Evolutionary conservation across 1,284 basidiomycete genomes (phyloP), one percentile per base, ranked within the genome.

Genomic region (Ustilago bromivora): DNA sequence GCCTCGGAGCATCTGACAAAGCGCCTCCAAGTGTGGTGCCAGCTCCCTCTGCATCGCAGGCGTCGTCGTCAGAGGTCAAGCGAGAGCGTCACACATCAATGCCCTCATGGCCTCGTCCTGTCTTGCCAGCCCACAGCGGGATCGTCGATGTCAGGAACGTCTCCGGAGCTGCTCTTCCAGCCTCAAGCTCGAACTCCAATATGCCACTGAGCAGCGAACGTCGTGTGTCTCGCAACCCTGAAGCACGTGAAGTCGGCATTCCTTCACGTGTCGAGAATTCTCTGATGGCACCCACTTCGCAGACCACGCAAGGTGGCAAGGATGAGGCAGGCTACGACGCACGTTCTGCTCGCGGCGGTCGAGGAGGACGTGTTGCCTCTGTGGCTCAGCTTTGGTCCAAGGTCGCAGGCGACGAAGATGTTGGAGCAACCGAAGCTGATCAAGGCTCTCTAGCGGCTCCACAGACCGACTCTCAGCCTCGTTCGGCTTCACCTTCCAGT

Each of bases 291-390:
- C 53, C 73, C 0, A 34, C n/a, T 4, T n/a, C 59, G 28, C 54
- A 64, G 36, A 28, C n/a, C 32, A 40, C 43, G 19, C 35, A 35
- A 38, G 40, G 55, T 28, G 40, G 31, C 61, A 72, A 61, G 23
- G 57, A 56, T 11, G 63, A 66, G 12, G 12, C 35, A 4, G 35
- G 74, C 12, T 93, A 93, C 82, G 91, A 93, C 79, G 86, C 92
- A 23, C 90, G 91, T 6, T 93, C 92, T 46, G 92, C 92, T 11
- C 89, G 92, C 31, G 92, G 93, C 3, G 93, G 93, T 2, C 88
- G 89, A 58, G 93, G 93, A 0, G 93, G 92, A 11, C 89, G 90
- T 59, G 93, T 94, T 15, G 88, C 92, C 2, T 89, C 92, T 6
- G 92, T 93, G 2, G 90, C 92, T 0, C 89, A 91, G 5, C 87